A percentile compares a stretch with the other conserved stretches of the same genome.
Conservation (phyloP, 2,329 filamentous ascomycete species). For the Coleophoma eucalyptorum region DNA sequence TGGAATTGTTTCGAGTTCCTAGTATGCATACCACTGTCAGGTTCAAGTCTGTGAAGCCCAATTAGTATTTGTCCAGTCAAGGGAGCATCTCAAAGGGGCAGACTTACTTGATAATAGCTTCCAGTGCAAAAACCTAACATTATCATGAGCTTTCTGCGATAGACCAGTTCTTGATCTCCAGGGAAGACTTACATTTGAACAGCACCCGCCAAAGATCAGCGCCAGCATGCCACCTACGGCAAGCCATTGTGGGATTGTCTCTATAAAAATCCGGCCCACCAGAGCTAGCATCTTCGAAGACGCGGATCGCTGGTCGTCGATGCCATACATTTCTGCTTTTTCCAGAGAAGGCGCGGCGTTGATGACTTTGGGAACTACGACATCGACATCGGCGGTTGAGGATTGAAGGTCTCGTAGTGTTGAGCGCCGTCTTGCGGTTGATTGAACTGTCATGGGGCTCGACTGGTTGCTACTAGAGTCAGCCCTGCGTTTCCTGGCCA, state of each 20-base stretch:
- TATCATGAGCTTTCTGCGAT: constrained; percentile 19
- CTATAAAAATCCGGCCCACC: constrained; percentile 49
- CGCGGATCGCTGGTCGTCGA: constrained; percentile 46
- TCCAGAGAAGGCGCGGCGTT: constrained; percentile 50
- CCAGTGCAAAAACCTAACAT: constrained; percentile 86
- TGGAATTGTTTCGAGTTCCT: neutral
- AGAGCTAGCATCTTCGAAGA: constrained; percentile 47
- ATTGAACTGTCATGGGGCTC: constrained; percentile 35
- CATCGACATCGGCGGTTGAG: constrained; percentile 35
- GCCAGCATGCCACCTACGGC: constrained; percentile 65
- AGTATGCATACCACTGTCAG: constrained; percentile 65
- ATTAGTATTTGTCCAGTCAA: constrained; percentile 5
- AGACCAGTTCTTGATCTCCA: neutral
- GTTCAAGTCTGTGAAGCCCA: constrained; percentile 61
- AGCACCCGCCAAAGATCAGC: constrained; percentile 94
- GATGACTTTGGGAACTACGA: constrained; percentile 44
- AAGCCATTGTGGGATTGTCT: constrained; percentile 60
- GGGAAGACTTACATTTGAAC: constrained; percentile 70
- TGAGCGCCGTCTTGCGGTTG: constrained; percentile 39
- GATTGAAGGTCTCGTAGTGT: constrained; percentile 38
- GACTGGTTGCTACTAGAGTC: constrained; percentile 29
- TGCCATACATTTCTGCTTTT: constrained; percentile 51
- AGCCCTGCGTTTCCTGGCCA: constrained; percentile 30
- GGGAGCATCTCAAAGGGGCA: neutral
- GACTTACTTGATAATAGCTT: constrained; percentile 88